A percentile compares a stretch with the other conserved stretches of the same genome.
Evolutionary conservation across 2,329 filamentous ascomycete species (phyloP).

Genomic region (Fusarium vanettenii): DNA sequence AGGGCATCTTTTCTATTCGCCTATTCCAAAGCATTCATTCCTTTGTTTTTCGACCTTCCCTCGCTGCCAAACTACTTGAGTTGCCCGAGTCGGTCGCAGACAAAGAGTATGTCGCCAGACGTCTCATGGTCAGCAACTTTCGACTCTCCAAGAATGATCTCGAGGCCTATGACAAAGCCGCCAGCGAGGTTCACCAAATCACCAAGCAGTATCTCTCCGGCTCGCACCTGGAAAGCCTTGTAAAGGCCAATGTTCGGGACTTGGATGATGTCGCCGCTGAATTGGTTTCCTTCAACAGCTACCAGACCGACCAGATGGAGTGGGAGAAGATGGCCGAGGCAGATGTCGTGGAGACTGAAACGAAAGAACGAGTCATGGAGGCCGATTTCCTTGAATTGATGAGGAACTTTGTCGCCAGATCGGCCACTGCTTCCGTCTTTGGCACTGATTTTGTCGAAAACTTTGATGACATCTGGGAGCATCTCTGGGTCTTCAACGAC

Average conservation of each 20-base stretch:
- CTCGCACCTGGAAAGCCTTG: slow-evolving; percentile 39
- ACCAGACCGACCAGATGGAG: slow-evolving; percentile 51
- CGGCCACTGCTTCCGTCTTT: slow-evolving; percentile 50
- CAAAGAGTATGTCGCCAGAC: slow-evolving; percentile 39
- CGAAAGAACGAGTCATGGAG: slow-evolving; percentile 45
- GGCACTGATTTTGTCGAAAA: slow-evolving; percentile 57
- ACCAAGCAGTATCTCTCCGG: slow-evolving; percentile 44
- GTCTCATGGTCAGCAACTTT: slow-evolving; percentile 48
- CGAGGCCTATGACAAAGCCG: slow-evolving; percentile 47
- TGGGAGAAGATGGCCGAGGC: slow-evolving; percentile 53
- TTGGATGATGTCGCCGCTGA: slow-evolving; percentile 49
- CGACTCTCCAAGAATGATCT: slow-evolving; percentile 45
- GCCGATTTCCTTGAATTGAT: slow-evolving; percentile 49
- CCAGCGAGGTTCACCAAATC: slow-evolving; percentile 42
- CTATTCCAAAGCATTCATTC: slow-evolving; percentile 49
- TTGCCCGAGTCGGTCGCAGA: slow-evolving; percentile 44
- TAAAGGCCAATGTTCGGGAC: slow-evolving; percentile 25
- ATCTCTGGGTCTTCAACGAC: slow-evolving; percentile 53
- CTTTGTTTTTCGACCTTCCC: slow-evolving; percentile 49
- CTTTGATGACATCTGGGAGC: slow-evolving; percentile 52
- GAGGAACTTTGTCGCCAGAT: slow-evolving; percentile 51
- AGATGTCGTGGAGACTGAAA: slow-evolving; percentile 43
- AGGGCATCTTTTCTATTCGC: slow-evolving; percentile 51
- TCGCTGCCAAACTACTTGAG: slow-evolving; percentile 45
- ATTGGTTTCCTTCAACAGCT: slow-evolving; percentile 53